These are phyloP conservation scores for Delitschia confertaspora DNA, from an alignment of 495 filamentous ascomycete genomes.

Conservation along the genomic window DNA sequence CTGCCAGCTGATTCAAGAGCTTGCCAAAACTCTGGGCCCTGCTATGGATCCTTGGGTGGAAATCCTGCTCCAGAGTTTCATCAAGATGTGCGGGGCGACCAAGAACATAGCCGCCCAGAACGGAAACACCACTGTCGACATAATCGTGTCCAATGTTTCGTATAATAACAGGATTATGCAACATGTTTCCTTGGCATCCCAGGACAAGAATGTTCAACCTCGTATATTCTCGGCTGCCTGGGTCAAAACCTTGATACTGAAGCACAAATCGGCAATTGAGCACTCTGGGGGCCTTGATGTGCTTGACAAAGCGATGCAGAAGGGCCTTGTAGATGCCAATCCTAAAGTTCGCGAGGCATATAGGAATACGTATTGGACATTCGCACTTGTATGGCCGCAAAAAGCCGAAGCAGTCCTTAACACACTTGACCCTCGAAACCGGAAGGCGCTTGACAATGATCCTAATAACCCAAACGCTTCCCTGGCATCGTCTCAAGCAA, in stretches of 20 bases:
- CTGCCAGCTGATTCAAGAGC: slow-evolving; percentile 75
- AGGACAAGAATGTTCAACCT: slow-evolving; percentile 87
- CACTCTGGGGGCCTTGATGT: slow-evolving; percentile 71
- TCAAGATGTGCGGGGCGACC: slow-evolving; percentile 76
- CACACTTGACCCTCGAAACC: slow-evolving; percentile 62
- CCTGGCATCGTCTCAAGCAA: slow-evolving; percentile 27
- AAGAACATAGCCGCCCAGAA: slow-evolving; percentile 84
- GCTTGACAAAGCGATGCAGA: slow-evolving; percentile 80
- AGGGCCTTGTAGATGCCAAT: slow-evolving; percentile 76
- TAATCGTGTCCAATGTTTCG: slow-evolving; percentile 65
- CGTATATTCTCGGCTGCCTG: slow-evolving; percentile 71
- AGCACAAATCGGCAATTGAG: slow-evolving; percentile 73
- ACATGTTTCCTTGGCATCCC: slow-evolving; percentile 66
- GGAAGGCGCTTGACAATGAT: slow-evolving; percentile 67
- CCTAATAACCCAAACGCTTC: slow-evolving; percentile 64
- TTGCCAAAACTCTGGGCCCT: slow-evolving; percentile 65
- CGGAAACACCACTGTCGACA: slow-evolving; percentile 66
- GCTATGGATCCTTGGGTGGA: slow-evolving; percentile 84
- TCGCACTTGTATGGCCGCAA: slow-evolving; percentile 64
- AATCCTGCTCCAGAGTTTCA: slow-evolving; percentile 75
- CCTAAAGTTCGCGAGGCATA: slow-evolving; percentile 76
- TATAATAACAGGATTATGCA: slow-evolving; percentile 73
- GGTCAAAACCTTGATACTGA: slow-evolving; percentile 71
- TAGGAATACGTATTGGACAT: slow-evolving; percentile 78
- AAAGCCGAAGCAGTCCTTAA: slow-evolving; percentile 71